These are phyloP conservation scores for Globisporangium uncinulatum DNA, from an alignment of 352 stramenopile species.

Conservation along the genomic window DNA sequence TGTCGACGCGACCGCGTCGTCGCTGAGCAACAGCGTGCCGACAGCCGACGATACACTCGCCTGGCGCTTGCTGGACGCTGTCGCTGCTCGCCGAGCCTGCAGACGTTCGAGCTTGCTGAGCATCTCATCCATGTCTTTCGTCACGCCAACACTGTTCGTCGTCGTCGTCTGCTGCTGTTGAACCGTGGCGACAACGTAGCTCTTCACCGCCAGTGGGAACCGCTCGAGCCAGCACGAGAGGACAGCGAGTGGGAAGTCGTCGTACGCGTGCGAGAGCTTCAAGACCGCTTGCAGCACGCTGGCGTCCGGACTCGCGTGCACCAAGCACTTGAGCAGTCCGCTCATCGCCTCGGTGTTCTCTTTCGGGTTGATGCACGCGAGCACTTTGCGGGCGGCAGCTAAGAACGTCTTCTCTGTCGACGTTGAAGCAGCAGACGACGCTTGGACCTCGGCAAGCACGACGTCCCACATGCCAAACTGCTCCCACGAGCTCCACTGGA, in stretches of 20 bases:
- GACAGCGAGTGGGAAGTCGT: constrained; percentile 61
- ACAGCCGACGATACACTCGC: constrained; percentile 13
- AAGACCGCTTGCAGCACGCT: constrained; percentile 72
- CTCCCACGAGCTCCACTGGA: constrained; percentile 82
- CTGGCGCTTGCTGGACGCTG: constrained; percentile 8
- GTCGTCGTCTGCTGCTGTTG: constrained; percentile 9
- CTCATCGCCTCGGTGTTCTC: constrained; percentile 70
- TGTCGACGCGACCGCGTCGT: constrained; percentile 28
- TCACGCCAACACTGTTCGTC: not conserved
- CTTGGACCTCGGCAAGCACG: constrained; percentile 57
- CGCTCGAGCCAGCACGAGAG: constrained; percentile 70
- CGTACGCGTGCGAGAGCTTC: constrained; percentile 58
- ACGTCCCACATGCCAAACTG: constrained; percentile 80
- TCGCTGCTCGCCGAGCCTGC: constrained; percentile 28
- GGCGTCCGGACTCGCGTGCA: constrained; percentile 59
- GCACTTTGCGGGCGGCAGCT: constrained; percentile 66
- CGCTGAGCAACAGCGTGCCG: constrained; percentile 25
- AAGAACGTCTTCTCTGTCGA: constrained; percentile 44
- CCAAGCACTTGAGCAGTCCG: constrained; percentile 68
- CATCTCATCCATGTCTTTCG: constrained; percentile 48
- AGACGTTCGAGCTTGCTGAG: constrained; percentile 60
- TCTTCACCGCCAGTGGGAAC: constrained; percentile 50
- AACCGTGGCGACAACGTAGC: constrained; percentile 27
- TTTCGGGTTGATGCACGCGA: constrained; percentile 66
- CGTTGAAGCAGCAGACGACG: constrained; percentile 18